Conservation (phyloP, 805 yeast species). For the Barnettozyma sucrosica region DNA sequence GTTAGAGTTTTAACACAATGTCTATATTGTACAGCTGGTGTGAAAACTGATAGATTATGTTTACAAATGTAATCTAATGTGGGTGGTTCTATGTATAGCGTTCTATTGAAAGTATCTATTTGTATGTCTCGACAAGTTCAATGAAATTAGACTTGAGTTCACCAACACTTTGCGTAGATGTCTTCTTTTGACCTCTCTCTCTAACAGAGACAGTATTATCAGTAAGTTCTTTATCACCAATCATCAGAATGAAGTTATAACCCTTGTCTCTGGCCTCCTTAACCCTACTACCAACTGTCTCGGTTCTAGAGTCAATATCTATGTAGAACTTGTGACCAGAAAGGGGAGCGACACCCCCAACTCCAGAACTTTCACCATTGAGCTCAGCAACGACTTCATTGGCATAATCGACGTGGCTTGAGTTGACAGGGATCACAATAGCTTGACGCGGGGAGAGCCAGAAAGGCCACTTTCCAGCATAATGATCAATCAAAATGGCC, state of each 20-base stretch:
- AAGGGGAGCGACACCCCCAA: constrained; percentile 43
- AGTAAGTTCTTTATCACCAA: constrained; percentile 81
- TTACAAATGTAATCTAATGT: neutral
- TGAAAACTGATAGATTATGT: neutral
- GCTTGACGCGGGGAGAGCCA: constrained; percentile 95
- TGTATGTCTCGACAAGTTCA: neutral
- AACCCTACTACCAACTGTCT: constrained; percentile 74
- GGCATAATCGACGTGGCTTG: constrained; percentile 53
- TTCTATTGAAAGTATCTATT: neutral
- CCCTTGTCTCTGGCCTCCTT: constrained; percentile 73
- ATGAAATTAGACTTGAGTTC: neutral
- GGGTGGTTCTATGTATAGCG: neutral
- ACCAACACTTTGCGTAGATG: neutral
- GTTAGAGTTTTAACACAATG: neutral
- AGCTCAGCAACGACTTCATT: constrained; percentile 40
- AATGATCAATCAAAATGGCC: constrained; percentile 86
- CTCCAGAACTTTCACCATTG: constrained; percentile 38
- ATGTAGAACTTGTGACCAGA: constrained; percentile 59
- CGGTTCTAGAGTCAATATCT: constrained; percentile 69
- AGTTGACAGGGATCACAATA: constrained; percentile 71
- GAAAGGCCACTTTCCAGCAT: constrained; percentile 93
- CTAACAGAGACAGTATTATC: constrained; percentile 12
- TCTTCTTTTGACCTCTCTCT: neutral
- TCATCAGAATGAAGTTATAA: constrained; percentile 71
- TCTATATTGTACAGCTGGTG: neutral